Conservation (phyloP, 2,329 filamentous ascomycete genomes). For the Cercospora sp. region DNA sequence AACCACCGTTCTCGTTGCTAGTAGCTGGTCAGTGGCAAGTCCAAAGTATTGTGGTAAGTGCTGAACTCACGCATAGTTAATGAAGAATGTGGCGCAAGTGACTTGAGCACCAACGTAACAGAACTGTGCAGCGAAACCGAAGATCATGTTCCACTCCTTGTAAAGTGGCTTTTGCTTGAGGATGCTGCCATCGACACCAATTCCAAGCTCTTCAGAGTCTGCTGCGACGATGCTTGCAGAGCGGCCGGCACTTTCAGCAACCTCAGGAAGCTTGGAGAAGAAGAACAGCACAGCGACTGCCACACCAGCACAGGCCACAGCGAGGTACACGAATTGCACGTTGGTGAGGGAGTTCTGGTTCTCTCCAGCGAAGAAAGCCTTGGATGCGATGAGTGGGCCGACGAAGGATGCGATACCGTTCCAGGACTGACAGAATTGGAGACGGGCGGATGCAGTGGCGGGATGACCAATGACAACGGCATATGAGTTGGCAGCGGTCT, state of each 20-base stretch:
- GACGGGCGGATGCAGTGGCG: constrained; percentile 39
- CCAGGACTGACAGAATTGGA: constrained; percentile 45
- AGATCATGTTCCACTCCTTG: constrained; percentile 46
- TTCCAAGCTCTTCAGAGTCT: constrained; percentile 33
- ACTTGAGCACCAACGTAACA: constrained; percentile 44
- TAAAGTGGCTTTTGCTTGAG: constrained; percentile 39
- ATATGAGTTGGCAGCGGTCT: constrained; percentile 44
- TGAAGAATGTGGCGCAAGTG: constrained; percentile 40
- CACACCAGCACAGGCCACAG: constrained; percentile 41
- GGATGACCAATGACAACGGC: constrained; percentile 43
- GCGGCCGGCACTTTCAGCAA: constrained; percentile 32
- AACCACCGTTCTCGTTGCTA: constrained; percentile 36
- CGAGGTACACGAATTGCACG: constrained; percentile 44
- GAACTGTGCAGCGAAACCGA: constrained; percentile 41
- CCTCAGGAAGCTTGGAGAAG: constrained; percentile 42
- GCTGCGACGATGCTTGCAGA: constrained; percentile 34
- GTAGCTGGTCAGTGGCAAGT: not conserved
- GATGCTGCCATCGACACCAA: constrained; percentile 36
- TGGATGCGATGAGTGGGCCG: constrained; percentile 43
- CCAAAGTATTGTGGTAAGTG: not conserved
- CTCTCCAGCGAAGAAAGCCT: constrained; percentile 41
- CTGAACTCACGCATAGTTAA: constrained; percentile 39
- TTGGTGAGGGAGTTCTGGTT: constrained; percentile 39
- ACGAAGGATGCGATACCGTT: constrained; percentile 44
- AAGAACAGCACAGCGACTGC: constrained; percentile 41